These are phyloP conservation scores for Alternaria gansuensis DNA, from an alignment of 2,329 filamentous ascomycete species.

Conservation along the genomic window DNA sequence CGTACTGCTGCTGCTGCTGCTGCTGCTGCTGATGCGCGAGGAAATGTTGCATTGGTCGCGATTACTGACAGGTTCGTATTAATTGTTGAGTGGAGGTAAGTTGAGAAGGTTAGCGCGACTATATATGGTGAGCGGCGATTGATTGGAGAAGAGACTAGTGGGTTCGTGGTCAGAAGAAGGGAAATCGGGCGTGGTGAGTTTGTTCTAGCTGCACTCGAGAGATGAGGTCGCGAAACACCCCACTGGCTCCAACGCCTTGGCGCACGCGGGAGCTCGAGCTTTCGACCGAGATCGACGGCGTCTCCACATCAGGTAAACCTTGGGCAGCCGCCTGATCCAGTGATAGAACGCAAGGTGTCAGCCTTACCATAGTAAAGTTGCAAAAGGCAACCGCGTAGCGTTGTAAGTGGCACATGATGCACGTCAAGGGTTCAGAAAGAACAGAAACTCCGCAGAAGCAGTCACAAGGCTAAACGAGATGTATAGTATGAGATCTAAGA, in stretches of 20 bases:
- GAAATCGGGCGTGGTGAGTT: constrained; percentile 28
- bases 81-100: constrained; percentile 19
- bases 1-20: constrained; percentile 70
- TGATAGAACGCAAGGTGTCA: background rate
- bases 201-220: constrained; percentile 35
- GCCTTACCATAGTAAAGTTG: background rate
- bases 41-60: constrained; percentile 64
- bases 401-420: background rate
- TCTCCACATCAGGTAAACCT: constrained; percentile 26
- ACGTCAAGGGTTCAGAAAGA: constrained; percentile 2
- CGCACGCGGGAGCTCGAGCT: constrained; percentile 40
- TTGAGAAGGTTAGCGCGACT: constrained; percentile 10
- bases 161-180: constrained; percentile 21
- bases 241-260: constrained; percentile 39
- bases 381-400: background rate
- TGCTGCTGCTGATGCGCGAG: constrained; percentile 72
- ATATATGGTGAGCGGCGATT: constrained; percentile 19
- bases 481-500: constrained; percentile 13
- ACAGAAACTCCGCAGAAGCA: background rate
- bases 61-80: constrained; percentile 23
- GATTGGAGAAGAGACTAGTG: constrained; percentile 23
- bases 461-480: constrained; percentile 5
- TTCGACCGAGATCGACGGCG: constrained; percentile 32
- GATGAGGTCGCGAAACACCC: constrained; percentile 38
- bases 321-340: constrained; percentile 18